These are phyloP conservation scores for Echeveria elegans DNA, from an alignment of 164 flowering plant species.

Conservation along the genomic window DNA sequence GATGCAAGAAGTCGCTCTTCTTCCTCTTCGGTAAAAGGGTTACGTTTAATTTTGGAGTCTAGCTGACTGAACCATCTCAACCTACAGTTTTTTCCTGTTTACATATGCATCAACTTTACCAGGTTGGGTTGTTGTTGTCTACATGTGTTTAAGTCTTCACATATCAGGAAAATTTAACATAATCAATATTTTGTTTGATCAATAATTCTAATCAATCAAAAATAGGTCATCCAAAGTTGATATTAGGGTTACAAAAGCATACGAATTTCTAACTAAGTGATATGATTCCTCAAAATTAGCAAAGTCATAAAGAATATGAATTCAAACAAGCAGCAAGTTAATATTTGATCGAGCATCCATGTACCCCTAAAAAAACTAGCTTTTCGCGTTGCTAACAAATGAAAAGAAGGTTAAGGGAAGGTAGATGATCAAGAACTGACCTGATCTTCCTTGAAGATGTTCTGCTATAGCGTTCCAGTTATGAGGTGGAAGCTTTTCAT, in stretches of 20 bases:
- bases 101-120: neutral
- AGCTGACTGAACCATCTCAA: constrained; percentile 11
- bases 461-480: constrained; percentile 81
- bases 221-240: neutral
- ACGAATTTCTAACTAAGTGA: no score
- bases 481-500: constrained; percentile 61
- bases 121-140: neutral
- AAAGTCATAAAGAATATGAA: neutral
- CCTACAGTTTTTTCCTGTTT: constrained; percentile 7
- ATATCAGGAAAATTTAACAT: neutral
- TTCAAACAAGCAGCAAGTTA: no score
- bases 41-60: constrained; percentile 8
- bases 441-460: constrained; percentile 77
- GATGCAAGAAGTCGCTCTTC: constrained; percentile 6
- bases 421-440: constrained; percentile 18
- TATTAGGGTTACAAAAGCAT: neutral
- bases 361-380: neutral
- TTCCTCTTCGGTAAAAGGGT: constrained; percentile 11
- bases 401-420: neutral
- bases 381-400: neutral
- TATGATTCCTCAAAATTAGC: neutral
- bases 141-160: neutral
- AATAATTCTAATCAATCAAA: neutral
- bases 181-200: no score
- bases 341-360: no score